phyloP scores from a whole-genome alignment of 2,329 filamentous ascomycete genomes.

The Rugonectria rugulosa region DNA sequence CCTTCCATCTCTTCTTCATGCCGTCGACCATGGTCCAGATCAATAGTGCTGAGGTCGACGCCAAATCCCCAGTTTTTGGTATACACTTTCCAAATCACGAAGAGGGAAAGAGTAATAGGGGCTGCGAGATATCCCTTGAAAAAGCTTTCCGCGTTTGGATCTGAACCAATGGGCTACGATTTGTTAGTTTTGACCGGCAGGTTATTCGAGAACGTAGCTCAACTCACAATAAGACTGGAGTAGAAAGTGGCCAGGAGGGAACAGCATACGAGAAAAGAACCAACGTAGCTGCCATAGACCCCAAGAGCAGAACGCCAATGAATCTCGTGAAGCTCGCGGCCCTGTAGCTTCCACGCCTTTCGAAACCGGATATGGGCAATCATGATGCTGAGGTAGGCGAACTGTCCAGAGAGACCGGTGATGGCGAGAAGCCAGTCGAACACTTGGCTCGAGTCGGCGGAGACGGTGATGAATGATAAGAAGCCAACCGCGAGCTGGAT shows the following conservation, averaged over 20 bases:
- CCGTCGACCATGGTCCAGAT: neutral
- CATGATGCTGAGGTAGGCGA: slow-evolving; percentile 70
- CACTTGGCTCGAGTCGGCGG: slow-evolving; percentile 54
- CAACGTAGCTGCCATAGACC: slow-evolving; percentile 67
- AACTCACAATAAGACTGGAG: neutral
- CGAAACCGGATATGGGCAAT: slow-evolving; percentile 69
- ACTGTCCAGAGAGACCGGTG: slow-evolving; percentile 66
- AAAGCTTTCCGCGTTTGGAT: slow-evolving; percentile 53
- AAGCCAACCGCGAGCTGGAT: slow-evolving; percentile 53
- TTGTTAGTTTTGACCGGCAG: slow-evolving; percentile 39
- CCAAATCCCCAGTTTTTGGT: neutral
- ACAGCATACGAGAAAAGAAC: slow-evolving; percentile 60
- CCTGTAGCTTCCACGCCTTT: slow-evolving; percentile 62
- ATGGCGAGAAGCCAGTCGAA: slow-evolving; percentile 70
- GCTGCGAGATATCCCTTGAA: slow-evolving; percentile 62
- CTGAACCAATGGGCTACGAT: too few relatives aligned
- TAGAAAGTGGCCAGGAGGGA: neutral
- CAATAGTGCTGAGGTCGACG: neutral
- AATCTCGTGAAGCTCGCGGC: slow-evolving; percentile 67
- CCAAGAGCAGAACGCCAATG: slow-evolving; percentile 63
- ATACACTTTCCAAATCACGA: slow-evolving; percentile 60
- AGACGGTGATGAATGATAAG: slow-evolving; percentile 54
- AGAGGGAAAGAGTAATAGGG: slow-evolving; percentile 58
- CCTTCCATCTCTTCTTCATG: neutral
- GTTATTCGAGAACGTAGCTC: slow-evolving; percentile 50